Base-by-base conservation (phyloP, 495 filamentous ascomycete species). In the Articulospora tetracladia region DNA sequence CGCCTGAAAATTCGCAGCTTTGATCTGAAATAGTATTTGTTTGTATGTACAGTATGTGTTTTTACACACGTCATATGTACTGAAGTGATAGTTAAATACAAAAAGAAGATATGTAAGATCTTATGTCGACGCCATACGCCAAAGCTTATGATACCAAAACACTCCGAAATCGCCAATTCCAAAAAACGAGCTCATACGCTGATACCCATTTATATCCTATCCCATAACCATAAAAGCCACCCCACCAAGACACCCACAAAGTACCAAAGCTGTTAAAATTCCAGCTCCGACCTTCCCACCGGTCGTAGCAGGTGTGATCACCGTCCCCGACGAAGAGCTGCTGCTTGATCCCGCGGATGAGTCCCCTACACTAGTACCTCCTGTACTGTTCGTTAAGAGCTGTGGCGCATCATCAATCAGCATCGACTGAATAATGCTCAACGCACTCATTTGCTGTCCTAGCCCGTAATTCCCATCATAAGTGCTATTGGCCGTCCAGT, bases 341-440 rank as follows among this genome's bases (percentile, higher is more conserved):
- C 41, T 28, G 13, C 52, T 24, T 10, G 2, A 44, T 65, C 61
- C 61, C 17, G 62, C 17, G 0, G 62, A 74, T 1, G 51, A 58
- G 65, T 93, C 73, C 0, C 91, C 91, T 49, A 77, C 75, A 66
- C 90, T 93, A 10, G 86, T 91, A 1, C 91, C 91, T 11, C 91
- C 90, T 0, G 77, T 80, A 15, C 74, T 64, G 28, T 83, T 73
- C 2, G 87, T 91, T 6, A 89, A 81, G 0, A 88, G 88, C 0
- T 76, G 63, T 22, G 54, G 47, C 15, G 75, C 73, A 34, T 73
- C 49, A 7, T 63, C 57, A 6, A 76, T 72, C 15, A 87, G 64
- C 17, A 79, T 72, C 1, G 82, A 81, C 68, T 86, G 80, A 10
- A 92, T 76, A 19, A 88, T 82, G 66, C 86, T 82, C 39, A 92